These are phyloP conservation scores for Tulasnella sp. DNA, from an alignment of 768 basidiomycete species.

Conservation along the genomic window DNA sequence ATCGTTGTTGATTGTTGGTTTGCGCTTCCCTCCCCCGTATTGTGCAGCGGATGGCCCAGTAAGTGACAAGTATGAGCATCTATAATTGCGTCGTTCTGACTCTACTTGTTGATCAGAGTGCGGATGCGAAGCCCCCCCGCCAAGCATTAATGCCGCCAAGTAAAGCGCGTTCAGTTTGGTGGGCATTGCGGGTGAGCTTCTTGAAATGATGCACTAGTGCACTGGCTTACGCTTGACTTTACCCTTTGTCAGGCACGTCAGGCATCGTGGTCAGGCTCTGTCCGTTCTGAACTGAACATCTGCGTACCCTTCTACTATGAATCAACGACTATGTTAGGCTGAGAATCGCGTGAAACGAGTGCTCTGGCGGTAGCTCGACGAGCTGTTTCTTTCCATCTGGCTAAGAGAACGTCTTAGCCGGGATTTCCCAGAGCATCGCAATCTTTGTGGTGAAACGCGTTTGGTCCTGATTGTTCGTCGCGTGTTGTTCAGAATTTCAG, in stretches of 20 bases:
- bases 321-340: background rate
- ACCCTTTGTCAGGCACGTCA: background rate
- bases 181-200: background rate
- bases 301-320: background rate
- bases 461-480: background rate
- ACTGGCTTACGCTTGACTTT: background rate
- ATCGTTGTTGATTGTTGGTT: background rate
- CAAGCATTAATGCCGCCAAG: background rate
- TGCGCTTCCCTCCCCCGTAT: background rate
- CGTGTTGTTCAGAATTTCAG: constrained; percentile 7
- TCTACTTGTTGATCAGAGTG: background rate
- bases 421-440: no score
- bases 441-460: background rate
- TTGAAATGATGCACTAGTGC: background rate
- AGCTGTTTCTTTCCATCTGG: background rate
- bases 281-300: background rate
- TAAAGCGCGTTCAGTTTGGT: background rate
- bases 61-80: background rate
- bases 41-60: background rate
- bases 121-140: background rate
- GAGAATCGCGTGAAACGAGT: background rate
- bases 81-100: background rate
- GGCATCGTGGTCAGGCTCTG: background rate
- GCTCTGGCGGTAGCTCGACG: background rate
- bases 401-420: background rate